A percentile compares a stretch with the other conserved stretches of the same genome.
Evolutionary conservation across 106 monocot genomes (phyloP).

Genomic region (Alisma plantagoaquatica): DNA sequence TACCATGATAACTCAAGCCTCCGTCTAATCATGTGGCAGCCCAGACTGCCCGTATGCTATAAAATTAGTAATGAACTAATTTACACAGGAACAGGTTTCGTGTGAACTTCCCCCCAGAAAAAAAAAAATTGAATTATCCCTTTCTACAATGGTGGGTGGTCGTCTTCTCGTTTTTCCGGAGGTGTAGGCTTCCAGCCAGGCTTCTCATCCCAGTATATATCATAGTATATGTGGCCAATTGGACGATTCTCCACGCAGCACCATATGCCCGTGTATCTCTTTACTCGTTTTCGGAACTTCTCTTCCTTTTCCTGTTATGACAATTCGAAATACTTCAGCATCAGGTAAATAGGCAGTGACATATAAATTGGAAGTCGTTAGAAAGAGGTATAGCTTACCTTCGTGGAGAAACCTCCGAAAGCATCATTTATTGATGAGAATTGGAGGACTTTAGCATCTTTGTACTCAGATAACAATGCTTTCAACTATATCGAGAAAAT

Average conservation of each 20-base stretch:
- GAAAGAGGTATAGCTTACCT: conserved; percentile 24
- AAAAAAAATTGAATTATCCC: too few relatives aligned
- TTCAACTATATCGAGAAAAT: too few relatives aligned
- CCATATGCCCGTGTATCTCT: conserved; percentile 87
- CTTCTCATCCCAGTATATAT: conserved; percentile 97
- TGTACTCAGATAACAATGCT: conserved; percentile 46
- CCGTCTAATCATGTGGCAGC: too few relatives aligned
- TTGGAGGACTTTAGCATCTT: conserved; percentile 61
- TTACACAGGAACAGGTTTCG: too few relatives aligned
- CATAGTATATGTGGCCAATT: conserved; percentile 89
- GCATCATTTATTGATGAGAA: conserved; percentile 75
- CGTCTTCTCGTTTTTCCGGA: conserved; percentile 43
- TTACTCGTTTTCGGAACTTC: conserved; percentile 75
- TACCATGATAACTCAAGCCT: too few relatives aligned
- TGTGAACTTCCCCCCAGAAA: too few relatives aligned
- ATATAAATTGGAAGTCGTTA: background rate
- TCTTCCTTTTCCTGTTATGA: conserved; percentile 36
- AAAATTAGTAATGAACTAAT: too few relatives aligned
- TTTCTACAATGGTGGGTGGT: conserved; percentile 58
- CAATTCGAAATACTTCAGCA: background rate
- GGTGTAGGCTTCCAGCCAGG: conserved; percentile 89
- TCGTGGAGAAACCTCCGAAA: conserved; percentile 58
- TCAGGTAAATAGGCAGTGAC: background rate
- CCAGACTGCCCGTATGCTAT: too few relatives aligned
- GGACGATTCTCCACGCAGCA: conserved; percentile 59